Percentiles rank a stretch among this genome's conserved stretches.
Evolutionary conservation across 1,139 yeast genomes (phyloP).

Genomic region (Scheffersomyces stambukii): DNA sequence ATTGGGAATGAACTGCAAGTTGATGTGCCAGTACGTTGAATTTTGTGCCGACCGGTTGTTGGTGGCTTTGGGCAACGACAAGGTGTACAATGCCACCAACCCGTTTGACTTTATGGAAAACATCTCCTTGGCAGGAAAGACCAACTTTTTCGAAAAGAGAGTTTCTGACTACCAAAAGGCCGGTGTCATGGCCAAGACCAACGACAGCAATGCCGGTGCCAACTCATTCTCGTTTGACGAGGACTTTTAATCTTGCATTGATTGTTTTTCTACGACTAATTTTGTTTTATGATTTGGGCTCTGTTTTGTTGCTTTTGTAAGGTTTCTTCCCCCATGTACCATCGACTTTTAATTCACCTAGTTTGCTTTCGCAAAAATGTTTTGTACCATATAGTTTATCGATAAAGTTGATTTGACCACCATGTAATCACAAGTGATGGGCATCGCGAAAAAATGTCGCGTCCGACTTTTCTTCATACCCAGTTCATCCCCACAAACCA

Average conservation of each 20-base stretch:
- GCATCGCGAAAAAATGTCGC: no score
- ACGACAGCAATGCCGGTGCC: slow-evolving; percentile 26
- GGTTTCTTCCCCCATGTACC: no score
- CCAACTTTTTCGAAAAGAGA: slow-evolving; percentile 98
- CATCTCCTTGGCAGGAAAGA: slow-evolving; percentile 95
- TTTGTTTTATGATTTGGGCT: background rate
- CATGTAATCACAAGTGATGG: background rate
- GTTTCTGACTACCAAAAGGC: slow-evolving; percentile 99
- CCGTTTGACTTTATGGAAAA: slow-evolving; percentile 99
- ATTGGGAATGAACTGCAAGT: slow-evolving; percentile 86
- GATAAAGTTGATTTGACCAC: background rate
- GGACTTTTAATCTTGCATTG: slow-evolving; percentile 32
- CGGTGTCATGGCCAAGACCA: slow-evolving; percentile 78
- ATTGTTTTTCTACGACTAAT: slow-evolving; percentile 1
- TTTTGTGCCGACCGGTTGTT: slow-evolving; percentile 94
- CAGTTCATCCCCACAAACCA: slow-evolving; percentile 14
- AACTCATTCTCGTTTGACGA: slow-evolving; percentile 44
- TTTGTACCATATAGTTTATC: slow-evolving; percentile 1
- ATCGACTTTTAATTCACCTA: background rate
- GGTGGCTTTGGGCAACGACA: slow-evolving; percentile 84
- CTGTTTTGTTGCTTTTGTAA: slow-evolving; percentile 1
- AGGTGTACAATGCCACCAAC: slow-evolving; percentile 80
- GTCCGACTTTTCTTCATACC: no score
- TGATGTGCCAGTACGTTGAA: slow-evolving; percentile 97
- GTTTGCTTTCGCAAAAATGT: background rate